Evolutionary conservation across 2,329 filamentous ascomycete species (phyloP), one percentile per base, ranked within the genome.

Genomic region (Talaromyces sp.): DNA sequence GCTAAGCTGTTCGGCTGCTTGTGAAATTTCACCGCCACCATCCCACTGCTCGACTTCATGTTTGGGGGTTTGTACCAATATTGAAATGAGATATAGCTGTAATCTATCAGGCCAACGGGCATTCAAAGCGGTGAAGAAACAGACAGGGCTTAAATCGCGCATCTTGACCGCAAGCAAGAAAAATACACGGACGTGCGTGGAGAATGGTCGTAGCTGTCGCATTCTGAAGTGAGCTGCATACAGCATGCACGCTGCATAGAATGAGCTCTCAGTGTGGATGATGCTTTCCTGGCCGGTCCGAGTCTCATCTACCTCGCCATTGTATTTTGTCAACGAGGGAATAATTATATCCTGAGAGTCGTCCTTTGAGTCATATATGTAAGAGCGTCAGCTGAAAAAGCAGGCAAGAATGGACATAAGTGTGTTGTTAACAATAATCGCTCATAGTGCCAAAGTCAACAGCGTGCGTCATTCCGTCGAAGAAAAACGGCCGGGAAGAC

Each of bases 71-170:
- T 35, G 31, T 54, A 17, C 50, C 50, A 31, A 52, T 52, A 11
- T 52, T 15, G 27, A 52, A 27, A 19, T 33, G 49, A 27, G 15
- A 15, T 11, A 52, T 11, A 22, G 13, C 0, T 19, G 27, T 35
- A 35, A 35, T 37, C 35, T n/a, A 54, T 35, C 50, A 35, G 50
- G 50, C 49, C 11, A 52, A 52, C 11, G 7, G 13, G 27, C 10
- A 17, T 22, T 2, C 50, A 19, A 19, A 22, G 50, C 50, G 50
- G 50, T 54, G 31, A 54, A 54, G 50, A 15, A 50, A 22, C 31
- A 27, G 50, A 35, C 50, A 54, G 9, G 50, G 27, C 50, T 37
- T 58, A 58, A 39, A 58, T 58, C 56, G 56, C 56, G 56, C 56
- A 58, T 8, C 35, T 41, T 58, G 56, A 43, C 56, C 35, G 56